Evolutionary conservation across 1,139 yeast species (phyloP).

Genomic region (Yamadazyma dendronema): DNA sequence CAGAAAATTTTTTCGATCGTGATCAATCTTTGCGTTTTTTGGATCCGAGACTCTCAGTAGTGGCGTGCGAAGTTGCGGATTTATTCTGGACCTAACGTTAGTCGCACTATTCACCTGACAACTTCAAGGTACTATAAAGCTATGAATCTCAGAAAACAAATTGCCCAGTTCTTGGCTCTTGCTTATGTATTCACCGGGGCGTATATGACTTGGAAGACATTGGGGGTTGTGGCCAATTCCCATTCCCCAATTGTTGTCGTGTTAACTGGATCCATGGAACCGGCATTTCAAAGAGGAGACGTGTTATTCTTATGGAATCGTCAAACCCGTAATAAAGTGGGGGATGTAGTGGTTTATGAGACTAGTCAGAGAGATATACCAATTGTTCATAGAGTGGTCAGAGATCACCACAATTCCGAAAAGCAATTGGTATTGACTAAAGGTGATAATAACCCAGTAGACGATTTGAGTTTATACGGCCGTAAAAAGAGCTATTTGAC

Average conservation of each 20-base stretch:
- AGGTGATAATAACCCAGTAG: constrained; percentile 94
- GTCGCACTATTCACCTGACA: too few relatives aligned
- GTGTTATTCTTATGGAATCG: constrained; percentile 89
- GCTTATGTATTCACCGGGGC: constrained; percentile 85
- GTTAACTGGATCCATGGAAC: constrained; percentile 98
- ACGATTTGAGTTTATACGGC: constrained; percentile 84
- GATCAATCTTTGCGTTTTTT: too few relatives aligned
- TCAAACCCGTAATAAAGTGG: constrained; percentile 63
- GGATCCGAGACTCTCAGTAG: too few relatives aligned
- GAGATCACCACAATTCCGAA: constrained; percentile 63
- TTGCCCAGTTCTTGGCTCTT: constrained; percentile 60
- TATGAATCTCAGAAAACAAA: constrained; percentile 49
- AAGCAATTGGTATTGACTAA: constrained; percentile 84
- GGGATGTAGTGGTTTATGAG: constrained; percentile 97
- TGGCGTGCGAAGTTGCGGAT: too few relatives aligned
- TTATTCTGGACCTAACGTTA: too few relatives aligned
- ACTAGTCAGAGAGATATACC: constrained; percentile 80
- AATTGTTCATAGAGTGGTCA: constrained; percentile 89
- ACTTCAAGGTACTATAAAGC: too few relatives aligned
- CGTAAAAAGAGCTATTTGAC: constrained; percentile 73
- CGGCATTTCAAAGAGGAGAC: constrained; percentile 98
- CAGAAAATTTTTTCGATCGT: too few relatives aligned
- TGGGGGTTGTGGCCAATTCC: constrained; percentile 75
- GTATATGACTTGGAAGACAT: constrained; percentile 86
- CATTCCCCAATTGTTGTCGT: constrained; percentile 96